Base-by-base conservation (phyloP, 495 filamentous ascomycete genomes). In the Xylaria nigripes region DNA sequence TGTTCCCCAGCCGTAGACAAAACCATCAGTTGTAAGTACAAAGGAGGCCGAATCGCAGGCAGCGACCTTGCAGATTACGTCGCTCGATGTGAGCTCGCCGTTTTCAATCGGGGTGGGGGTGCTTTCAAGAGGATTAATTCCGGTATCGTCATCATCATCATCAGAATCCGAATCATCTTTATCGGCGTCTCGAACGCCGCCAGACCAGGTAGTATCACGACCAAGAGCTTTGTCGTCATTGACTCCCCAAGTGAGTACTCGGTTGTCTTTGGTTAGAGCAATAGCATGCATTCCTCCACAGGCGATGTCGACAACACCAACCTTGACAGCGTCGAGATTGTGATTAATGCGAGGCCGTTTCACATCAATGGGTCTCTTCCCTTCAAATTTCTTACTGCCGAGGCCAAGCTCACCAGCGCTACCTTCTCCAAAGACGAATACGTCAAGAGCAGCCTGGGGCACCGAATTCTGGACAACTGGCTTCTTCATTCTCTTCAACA, bases 1-100 rank as follows among this genome's bases (percentile, higher is more conserved):
- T 25, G 81, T 83, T 42, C 85, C 85, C 85, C 85, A 89, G 12
- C 84, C 85, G 58, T 81, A 87, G 16, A 89, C 83, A 25, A 66
- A 67, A 8, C 85, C 85, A 27, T 77, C 75, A 24, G 79, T 75
- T 3, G 85, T 87, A 21, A 89, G 68, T 10, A 77, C 78, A 64
- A 87, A 82, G 0, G 80, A 80, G 34, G 78, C 72, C 42, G 78
- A 84, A 59, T 87, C 84, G 38, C 77, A 75, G 50, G 84, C 85
- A 22, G 72, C 73, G 44, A 89, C 72, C 52, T 80, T 73, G 18
- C 74, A 73, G 64, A 86, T 85, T 18, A 65, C 54, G 24, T 70
- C 61, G 1, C 77, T 80, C 34, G 70, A 76, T 48, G 76, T 67
- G 40, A 86, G 76, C 8, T 69, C 51, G 21, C 76, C 71, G 12